These are phyloP conservation scores for Pezicula carpinea DNA, from an alignment of 2,329 filamentous ascomycete genomes.

Conservation along the genomic window DNA sequence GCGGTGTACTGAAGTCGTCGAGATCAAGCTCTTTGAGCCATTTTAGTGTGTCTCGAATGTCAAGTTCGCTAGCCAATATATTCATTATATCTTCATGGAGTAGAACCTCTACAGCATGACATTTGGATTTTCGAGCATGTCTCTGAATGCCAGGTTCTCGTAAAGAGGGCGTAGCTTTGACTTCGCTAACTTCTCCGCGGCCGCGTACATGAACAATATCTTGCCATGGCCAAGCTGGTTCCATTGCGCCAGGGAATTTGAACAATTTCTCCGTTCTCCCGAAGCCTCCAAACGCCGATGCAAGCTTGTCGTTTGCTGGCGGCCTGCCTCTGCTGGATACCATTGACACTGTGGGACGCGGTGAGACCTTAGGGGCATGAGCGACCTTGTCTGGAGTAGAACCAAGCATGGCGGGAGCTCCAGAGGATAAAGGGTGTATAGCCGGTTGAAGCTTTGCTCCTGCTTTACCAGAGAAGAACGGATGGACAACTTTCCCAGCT, in stretches of 20 bases:
- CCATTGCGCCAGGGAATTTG: conserved; percentile 60
- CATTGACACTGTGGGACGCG: conserved; percentile 15
- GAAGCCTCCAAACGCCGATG: conserved; percentile 17
- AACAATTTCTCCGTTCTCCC: conserved; percentile 26
- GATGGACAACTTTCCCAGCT: conserved; percentile 50
- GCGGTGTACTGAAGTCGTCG: conserved; percentile 36
- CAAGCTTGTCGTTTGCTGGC: neutral
- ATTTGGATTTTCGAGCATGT: conserved; percentile 23
- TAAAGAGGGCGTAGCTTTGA: neutral
- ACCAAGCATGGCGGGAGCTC: no score
- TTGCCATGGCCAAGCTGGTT: conserved; percentile 68
- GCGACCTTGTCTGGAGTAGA: no score
- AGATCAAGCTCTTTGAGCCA: conserved; percentile 19
- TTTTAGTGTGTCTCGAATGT: conserved; percentile 12
- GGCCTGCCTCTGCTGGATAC: conserved; percentile 11
- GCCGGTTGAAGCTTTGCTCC: conserved; percentile 21
- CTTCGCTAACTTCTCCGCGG: neutral
- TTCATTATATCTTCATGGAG: conserved; percentile 23
- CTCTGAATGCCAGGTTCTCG: neutral
- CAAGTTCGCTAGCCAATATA: conserved; percentile 14
- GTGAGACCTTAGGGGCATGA: conserved; percentile 30
- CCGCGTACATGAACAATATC: conserved; percentile 62
- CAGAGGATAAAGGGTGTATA: no score
- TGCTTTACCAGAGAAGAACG: conserved; percentile 62
- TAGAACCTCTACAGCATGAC: conserved; percentile 19